Conservation (phyloP, 192 early-diverging fungal species). For the Coemansia sp. region DNA sequence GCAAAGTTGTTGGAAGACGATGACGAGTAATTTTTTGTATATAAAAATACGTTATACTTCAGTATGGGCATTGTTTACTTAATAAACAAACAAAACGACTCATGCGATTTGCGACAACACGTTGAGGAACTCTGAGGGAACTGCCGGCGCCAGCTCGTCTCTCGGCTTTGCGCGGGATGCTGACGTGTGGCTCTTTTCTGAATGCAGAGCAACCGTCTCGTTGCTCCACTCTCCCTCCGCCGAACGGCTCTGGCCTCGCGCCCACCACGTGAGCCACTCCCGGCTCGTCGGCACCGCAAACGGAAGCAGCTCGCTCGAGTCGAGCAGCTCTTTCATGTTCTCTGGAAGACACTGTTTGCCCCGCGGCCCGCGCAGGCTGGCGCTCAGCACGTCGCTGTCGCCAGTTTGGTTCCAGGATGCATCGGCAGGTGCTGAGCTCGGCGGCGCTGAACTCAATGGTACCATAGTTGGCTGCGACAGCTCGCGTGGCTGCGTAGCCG, state of each 20-base stretch:
- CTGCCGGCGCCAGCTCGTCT: slow-evolving; percentile 41
- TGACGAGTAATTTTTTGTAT: slow-evolving; percentile 15
- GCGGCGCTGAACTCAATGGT: slow-evolving; percentile 3
- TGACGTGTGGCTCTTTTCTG: background rate
- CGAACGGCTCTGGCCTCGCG: background rate
- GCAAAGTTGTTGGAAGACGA: slow-evolving; percentile 42
- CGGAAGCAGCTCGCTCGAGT: slow-evolving; percentile 57
- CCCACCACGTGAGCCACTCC: slow-evolving; percentile 54
- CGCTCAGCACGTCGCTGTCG: slow-evolving; percentile 17
- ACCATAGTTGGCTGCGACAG: background rate
- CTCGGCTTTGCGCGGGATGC: background rate
- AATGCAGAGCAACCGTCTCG: slow-evolving; percentile 36
- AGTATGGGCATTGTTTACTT: background rate
- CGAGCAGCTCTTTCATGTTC: slow-evolving; percentile 57
- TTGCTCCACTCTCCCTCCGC: slow-evolving; percentile 43
- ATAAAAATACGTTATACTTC: too few species aligned
- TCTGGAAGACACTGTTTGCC: slow-evolving; percentile 53
- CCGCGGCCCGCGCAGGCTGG: slow-evolving; percentile 50
- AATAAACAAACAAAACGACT: background rate
- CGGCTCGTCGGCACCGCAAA: slow-evolving; percentile 64
- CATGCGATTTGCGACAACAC: slow-evolving; percentile 24
- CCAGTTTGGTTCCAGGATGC: slow-evolving; percentile 14
- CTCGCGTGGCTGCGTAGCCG: background rate
- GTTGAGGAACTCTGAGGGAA: slow-evolving; percentile 47
- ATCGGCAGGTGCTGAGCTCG: slow-evolving; percentile 35